Conservation (phyloP, 306 rosid species). For the Trifolium subterraneum region DNA sequence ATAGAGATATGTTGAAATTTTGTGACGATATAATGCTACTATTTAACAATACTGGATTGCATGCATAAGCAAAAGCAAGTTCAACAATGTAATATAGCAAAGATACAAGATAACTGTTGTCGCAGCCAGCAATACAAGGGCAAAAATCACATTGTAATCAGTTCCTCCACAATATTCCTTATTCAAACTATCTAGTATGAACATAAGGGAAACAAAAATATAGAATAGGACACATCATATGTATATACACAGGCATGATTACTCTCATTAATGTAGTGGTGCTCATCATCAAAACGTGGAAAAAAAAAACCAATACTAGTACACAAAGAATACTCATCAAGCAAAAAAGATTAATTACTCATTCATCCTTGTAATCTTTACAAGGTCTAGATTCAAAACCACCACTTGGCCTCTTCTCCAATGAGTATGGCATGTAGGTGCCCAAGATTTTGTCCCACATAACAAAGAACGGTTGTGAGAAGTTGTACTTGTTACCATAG, state of each 20-base stretch:
- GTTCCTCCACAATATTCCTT: constrained; percentile 44
- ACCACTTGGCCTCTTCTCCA: constrained; percentile 77
- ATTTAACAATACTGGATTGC: not conserved
- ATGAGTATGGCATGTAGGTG: constrained; percentile 86
- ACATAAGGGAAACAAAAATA: constrained; percentile 50
- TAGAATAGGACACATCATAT: constrained; percentile 50
- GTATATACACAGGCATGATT: constrained; percentile 64
- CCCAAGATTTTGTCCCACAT: constrained; percentile 91
- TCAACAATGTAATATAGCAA: not conserved
- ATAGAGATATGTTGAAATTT: not conserved
- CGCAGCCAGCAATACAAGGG: constrained; percentile 41
- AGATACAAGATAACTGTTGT: not conserved
- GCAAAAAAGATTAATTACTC: constrained; percentile 41
- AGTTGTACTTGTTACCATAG: constrained; percentile 91
- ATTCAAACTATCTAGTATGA: constrained; percentile 51
- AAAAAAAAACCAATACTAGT: constrained; percentile 57
- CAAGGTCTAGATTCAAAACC: constrained; percentile 80
- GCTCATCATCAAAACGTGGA: constrained; percentile 45
- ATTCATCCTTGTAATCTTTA: constrained; percentile 66
- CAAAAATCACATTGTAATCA: constrained; percentile 26
- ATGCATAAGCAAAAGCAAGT: not conserved
- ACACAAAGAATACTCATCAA: constrained; percentile 55
- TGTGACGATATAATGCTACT: not conserved
- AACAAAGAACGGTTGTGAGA: constrained; percentile 92
- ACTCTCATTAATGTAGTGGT: constrained; percentile 41